Evolutionary conservation across 2,329 filamentous ascomycete genomes (phyloP).

Genomic region (Apiospora malaysiana): DNA sequence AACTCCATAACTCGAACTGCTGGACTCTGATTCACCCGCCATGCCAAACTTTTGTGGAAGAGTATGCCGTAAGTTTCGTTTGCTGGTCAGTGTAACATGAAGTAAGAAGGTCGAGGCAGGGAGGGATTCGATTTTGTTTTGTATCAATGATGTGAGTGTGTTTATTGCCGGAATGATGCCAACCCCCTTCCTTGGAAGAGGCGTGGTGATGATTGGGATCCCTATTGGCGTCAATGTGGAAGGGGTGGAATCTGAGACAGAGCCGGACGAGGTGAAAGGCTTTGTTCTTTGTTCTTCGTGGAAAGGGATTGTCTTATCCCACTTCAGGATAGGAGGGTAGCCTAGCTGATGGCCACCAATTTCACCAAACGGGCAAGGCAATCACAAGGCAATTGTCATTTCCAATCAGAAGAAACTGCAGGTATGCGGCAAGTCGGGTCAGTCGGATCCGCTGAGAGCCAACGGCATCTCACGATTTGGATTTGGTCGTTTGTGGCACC

Average conservation of each 20-base stretch:
- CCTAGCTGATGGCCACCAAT: not conserved
- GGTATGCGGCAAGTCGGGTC: not conserved
- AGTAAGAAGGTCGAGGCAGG: not conserved
- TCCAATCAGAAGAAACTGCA: not conserved
- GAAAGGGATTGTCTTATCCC: conserved; percentile 14
- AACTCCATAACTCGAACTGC: not conserved
- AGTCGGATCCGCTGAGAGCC: not conserved
- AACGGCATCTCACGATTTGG: not conserved
- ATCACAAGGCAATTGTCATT: conserved; percentile 18
- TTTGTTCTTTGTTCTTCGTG: not conserved
- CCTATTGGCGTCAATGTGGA: not conserved
- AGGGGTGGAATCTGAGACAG: conserved; percentile 5
- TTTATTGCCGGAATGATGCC: not conserved
- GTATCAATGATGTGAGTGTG: not conserved
- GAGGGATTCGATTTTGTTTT: not conserved
- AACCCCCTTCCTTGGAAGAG: conserved; percentile 5
- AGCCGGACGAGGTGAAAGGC: not conserved
- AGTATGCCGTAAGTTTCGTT: not conserved
- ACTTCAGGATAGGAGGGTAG: conserved; percentile 3
- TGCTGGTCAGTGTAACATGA: too few species aligned
- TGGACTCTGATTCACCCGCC: conserved; percentile 1
- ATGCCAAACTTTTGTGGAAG: not conserved
- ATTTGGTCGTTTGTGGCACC: not conserved
- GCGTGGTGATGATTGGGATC: not conserved
- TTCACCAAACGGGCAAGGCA: not conserved